phyloP scores from a whole-genome alignment of 257 asterid species.

The Ophiorrhiza pumila region DNA sequence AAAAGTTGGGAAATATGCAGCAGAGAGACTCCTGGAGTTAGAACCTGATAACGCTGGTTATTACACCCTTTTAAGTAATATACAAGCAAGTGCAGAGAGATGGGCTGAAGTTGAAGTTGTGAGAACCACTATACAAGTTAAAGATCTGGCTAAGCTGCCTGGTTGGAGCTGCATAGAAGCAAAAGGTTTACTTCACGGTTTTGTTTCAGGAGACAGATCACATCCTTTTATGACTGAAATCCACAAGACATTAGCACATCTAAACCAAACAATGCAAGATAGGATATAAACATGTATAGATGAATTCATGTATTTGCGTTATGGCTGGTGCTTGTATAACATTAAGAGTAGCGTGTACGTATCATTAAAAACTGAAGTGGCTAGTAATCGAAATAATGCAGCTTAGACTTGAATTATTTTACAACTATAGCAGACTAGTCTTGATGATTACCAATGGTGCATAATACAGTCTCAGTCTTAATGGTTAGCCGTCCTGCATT shows the following conservation, averaged over 20 bases:
- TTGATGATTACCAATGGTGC: no score
- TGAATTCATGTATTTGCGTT: no score
- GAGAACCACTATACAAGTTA: slow-evolving; percentile 34
- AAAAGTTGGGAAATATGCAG: slow-evolving; percentile 32
- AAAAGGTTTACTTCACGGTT: slow-evolving; percentile 30
- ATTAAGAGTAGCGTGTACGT: no score
- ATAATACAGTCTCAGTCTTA: no score
- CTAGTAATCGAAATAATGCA: no score
- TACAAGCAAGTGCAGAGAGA: slow-evolving; percentile 31
- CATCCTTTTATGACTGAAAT: slow-evolving; percentile 29
- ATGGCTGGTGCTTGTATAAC: no score
- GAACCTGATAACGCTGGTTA: slow-evolving; percentile 40
- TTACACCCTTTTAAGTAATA: slow-evolving; percentile 34
- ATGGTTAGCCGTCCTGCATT: no score
- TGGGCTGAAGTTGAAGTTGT: slow-evolving; percentile 44
- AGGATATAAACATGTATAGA: background rate
- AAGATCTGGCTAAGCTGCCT: slow-evolving; percentile 35
- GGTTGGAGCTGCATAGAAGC: slow-evolving; percentile 55
- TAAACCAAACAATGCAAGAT: slow-evolving; percentile 16
- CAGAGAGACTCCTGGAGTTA: slow-evolving; percentile 29
- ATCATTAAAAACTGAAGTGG: no score
- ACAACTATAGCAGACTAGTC: no score
- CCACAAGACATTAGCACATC: slow-evolving; percentile 20
- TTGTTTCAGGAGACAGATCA: slow-evolving; percentile 42
- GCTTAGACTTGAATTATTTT: no score